Percentiles rank a stretch among this genome's conserved stretches.
Conservation (phyloP, 75 land plant species). For the Isoetes taiwanensis region DNA sequence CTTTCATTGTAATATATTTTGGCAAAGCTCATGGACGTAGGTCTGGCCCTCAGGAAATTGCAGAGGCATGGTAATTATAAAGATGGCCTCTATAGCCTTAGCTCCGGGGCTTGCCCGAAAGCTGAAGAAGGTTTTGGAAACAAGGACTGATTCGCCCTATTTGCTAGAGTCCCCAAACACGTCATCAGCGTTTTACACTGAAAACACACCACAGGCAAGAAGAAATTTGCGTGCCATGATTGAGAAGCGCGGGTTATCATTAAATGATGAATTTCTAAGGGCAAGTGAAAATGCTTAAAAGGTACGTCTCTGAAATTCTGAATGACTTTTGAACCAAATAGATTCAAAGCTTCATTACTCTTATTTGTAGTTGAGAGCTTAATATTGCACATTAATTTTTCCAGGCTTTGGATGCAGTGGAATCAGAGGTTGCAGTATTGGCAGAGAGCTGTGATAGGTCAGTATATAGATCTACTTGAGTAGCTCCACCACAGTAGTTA, state of each 20-base stretch:
- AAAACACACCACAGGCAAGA: constrained; percentile 60
- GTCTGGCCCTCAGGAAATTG: no score
- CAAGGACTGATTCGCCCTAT: constrained; percentile 77
- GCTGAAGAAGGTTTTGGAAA: constrained; percentile 92
- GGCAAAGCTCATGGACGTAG: no score
- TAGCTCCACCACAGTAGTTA: no score
- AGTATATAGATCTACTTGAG: no score
- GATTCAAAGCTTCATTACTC: not conserved
- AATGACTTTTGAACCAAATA: not conserved
- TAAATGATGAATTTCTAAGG: constrained; percentile 71
- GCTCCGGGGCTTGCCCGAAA: constrained; percentile 89
- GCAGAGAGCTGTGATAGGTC: constrained; percentile 81
- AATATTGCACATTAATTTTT: not conserved
- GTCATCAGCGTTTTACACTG: constrained; percentile 69
- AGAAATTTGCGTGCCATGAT: constrained; percentile 74
- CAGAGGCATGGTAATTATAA: no score
- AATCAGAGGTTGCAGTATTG: constrained; percentile 63
- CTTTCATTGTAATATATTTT: no score
- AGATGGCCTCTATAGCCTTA: constrained; percentile 28
- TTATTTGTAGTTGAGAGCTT: not conserved
- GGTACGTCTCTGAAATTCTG: constrained; percentile 8
- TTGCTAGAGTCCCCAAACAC: constrained; percentile 66
- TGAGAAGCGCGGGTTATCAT: constrained; percentile 65
- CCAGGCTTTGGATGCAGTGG: constrained; percentile 84
- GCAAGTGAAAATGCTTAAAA: constrained; percentile 66